Evolutionary conservation across 1,284 basidiomycete species (phyloP).

Genomic region (Thecaphora frezii): DNA sequence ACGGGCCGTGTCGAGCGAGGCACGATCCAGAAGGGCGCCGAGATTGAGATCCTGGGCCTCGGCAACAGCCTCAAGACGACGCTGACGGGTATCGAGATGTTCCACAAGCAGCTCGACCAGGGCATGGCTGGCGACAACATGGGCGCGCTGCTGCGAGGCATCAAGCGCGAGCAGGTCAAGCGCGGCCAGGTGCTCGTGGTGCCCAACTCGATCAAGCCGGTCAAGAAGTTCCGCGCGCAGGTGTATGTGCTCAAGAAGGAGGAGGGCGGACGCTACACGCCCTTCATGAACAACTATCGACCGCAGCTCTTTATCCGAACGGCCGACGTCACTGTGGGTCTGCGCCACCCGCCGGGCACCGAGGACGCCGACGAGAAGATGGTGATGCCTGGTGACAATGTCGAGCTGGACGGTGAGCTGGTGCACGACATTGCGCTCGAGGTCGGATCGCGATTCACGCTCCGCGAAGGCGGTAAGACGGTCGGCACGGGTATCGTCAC

Average conservation of each 20-base stretch:
- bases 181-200: conserved; percentile 89
- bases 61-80: conserved; percentile 86
- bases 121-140: conserved; percentile 99
- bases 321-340: conserved; percentile 82
- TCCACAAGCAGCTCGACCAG: conserved; percentile 98
- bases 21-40: conserved; percentile 84
- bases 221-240: conserved; percentile 75
- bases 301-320: conserved; percentile 97
- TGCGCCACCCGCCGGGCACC: conserved; percentile 82
- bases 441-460: conserved; percentile 90
- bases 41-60: conserved; percentile 90
- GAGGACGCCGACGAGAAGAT: conserved; percentile 63
- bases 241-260: conserved; percentile 78
- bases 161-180: conserved; percentile 93
- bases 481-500: conserved; percentile 58
- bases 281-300: conserved; percentile 94
- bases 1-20: conserved; percentile 98
- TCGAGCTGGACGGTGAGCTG: conserved; percentile 86
- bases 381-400: conserved; percentile 98
- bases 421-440: conserved; percentile 89
- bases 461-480: conserved; percentile 94
- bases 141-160: conserved; percentile 92
- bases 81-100: conserved; percentile 98
- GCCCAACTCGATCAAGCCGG: conserved; percentile 89
- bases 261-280: conserved; percentile 95